Evolutionary conservation across 179 eudicot species (phyloP).

Genomic region (Spinacia oleracea): DNA sequence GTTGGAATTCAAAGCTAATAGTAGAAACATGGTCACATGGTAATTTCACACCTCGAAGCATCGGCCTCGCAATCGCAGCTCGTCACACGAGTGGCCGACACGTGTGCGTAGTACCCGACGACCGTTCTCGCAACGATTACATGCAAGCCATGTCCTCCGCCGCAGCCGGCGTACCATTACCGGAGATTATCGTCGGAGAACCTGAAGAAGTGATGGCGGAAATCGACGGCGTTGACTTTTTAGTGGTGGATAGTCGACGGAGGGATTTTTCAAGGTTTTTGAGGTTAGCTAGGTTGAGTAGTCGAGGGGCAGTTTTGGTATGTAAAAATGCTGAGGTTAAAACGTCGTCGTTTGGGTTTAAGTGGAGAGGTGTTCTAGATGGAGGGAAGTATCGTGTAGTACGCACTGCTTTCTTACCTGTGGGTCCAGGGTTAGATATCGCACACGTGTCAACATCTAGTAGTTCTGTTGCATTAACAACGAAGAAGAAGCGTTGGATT

Average conservation of each 20-base stretch:
- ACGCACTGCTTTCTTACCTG: conserved; percentile 74
- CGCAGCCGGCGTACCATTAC: conserved; percentile 28
- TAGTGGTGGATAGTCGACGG: conserved; percentile 57
- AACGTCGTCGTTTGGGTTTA: conserved; percentile 38
- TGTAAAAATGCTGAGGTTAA: conserved; percentile 60
- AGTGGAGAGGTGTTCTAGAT: conserved; percentile 61
- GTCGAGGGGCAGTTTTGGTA: conserved; percentile 76
- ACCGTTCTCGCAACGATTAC: conserved; percentile 50
- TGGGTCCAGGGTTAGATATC: conserved; percentile 78
- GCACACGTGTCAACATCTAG: conserved; percentile 63
- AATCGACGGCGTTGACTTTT: conserved; percentile 60
- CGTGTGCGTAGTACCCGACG: conserved; percentile 75
- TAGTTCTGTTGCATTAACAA: conserved; percentile 19
- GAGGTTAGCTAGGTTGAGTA: conserved; percentile 54
- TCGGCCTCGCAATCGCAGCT: conserved; percentile 71
- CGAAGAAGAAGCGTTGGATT: conserved; percentile 57
- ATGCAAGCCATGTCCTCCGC: conserved; percentile 33
- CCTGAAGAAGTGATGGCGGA: conserved; percentile 57
- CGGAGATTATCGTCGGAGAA: conserved; percentile 59
- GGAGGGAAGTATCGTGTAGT: conserved; percentile 54
- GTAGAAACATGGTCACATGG: conserved; percentile 76
- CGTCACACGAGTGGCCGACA: conserved; percentile 71
- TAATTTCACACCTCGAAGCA: conserved; percentile 48
- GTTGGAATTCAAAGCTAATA: conserved; percentile 71
- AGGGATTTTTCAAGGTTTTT: conserved; percentile 49